Evolutionary conservation across 306 rosid species (phyloP), one percentile per base, ranked within the genome.

Genomic region (Dicorynia guianensis): DNA sequence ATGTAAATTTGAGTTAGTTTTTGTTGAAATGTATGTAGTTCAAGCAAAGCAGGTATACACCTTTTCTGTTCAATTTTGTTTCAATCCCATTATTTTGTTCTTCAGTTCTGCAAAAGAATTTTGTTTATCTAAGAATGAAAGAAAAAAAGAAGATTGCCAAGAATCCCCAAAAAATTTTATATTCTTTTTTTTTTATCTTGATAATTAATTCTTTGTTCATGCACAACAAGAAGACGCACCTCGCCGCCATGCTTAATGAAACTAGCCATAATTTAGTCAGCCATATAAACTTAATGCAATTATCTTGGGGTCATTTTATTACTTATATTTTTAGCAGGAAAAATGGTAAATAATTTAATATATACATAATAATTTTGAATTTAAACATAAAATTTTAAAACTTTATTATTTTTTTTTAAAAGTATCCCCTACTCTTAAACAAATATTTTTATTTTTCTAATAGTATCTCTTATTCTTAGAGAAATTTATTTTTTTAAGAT

Each of bases 1-100:
- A 9, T 71, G 63, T 85, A 71, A 79, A 82, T 66, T 62, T 76
- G 52, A 74, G 76, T 7, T 25, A 12, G 78, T 57, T 58, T 48
- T 74, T 62, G 63, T 81, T 49, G 56, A 34, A 55, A 15, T 67
- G 50, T 63, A 61, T 42, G 36, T 68, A 67, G 77, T 71, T 79
- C 17, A 78, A 66, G 64, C 12, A 79, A 61, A 79, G 73, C 55
- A 84, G 67, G 62, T 65, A n/a, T n/a, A 40, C n/a, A 62, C 50
- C 39, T 71, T 67, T 76, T 67, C 61, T 67, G 20, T 68, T 43
- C 30, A 2, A 2, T 25, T 62, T 80, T 54, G n/a, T 75, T 76
- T 70, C 11, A 61, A 12, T 80, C 25, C 17, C 46, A 14, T 57
- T 61, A 13, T 54, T 25, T 25, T 39, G 46, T 72, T 76, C 46